Base-by-base conservation (phyloP, 164 flowering plant genomes). In the Pachysandra terminalis region DNA sequence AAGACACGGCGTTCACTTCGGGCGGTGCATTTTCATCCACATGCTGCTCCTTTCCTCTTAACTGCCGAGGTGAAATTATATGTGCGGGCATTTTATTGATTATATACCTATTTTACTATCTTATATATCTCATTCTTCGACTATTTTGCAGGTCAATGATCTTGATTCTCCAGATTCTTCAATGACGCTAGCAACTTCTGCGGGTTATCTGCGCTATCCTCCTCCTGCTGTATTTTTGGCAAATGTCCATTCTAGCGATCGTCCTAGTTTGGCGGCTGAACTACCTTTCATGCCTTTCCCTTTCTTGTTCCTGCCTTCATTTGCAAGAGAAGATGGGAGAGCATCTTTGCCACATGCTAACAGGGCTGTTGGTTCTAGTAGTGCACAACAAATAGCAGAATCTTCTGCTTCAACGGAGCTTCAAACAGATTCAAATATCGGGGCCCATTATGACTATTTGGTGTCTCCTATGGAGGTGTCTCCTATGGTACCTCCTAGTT, bases 11-110 rank as follows among this genome's bases (percentile, higher is more conserved):
- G 98, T 41, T 94, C 98, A 0, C 90, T 94, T 71, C 89, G 98
- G 62, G 98, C 98, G 73, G 98, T 94, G 74, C 98, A 91, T 83
- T 94, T 94, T 78, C 98, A 91, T 62, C 97, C 97, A 0, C 88
- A 88, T 79, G 95, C 82, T 61, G 93, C 98, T 21, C 98, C 96
- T 40, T 86, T 84, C 75, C 86, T 94, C 61, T 72, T 94, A 65
- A 94, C 98, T 59, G 98, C 98, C 22, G 97, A 94, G 95, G 98
- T 91, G 51, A 70, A n/a, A 19, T 25, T 56, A 53, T 25, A n/a
- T n/a, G n/a, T n/a, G n/a, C n/a, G n/a, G n/a, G n/a, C n/a, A n/a
- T 71, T 68, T 53, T 22, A 24, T 65, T 55, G 17, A 25, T 48
- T 70, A 49, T 23, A 56, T 57, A n/a, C 19, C 21, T 25, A 55